Base-by-base conservation (phyloP, 2,329 filamentous ascomycete genomes). In the Colletotrichum tanaceti region DNA sequence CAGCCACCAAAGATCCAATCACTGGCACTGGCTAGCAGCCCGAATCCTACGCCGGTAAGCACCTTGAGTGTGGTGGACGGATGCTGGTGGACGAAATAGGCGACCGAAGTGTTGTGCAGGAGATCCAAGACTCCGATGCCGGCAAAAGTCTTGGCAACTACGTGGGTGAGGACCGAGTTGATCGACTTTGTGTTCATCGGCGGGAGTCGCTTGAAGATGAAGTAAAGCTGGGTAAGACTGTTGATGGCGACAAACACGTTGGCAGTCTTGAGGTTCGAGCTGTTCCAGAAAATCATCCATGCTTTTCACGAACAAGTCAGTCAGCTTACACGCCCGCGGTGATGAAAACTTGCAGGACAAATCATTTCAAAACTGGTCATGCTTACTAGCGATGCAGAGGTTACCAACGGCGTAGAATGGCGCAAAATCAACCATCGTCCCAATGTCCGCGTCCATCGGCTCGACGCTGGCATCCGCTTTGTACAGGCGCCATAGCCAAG, bases 251-350 rank as follows among this genome's bases (percentile, higher is more conserved):
- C 87, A 72, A 89, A 89, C 39, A 86, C 71, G 72, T 89, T 87
- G 32, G 84, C 79, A 0, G 81, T 81, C 63, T 83, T 81, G 5
- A 89, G 80, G 24, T 82, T 74, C 3, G 82, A 80, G 1, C 79
- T 72, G 72, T 89, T 89, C 87, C 87, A 89, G 78, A 88, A 88
- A 72, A 89, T 82, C 86, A 89, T 88, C 86, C 86, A 88, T 4
- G 82, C 81, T 82, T 82, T 60, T 39, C 11, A 4, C 20, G 13
- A 4, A 43, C 3, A 13, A 13, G 13, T 70, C 32, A 13, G 13
- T 70, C 32, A 68, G 53, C n/a, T 10, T 35, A 3, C 9, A 1
- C 18, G 4, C 1, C 6, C 7, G 5, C 13, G 1, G 18, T n/a
- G 9, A 2, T 7, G 32, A 35, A n/a, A n/a, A n/a, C n/a, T n/a